Evolutionary conservation across 768 basidiomycete species (phyloP).

Genomic region (Boletus subcaerulescens): DNA sequence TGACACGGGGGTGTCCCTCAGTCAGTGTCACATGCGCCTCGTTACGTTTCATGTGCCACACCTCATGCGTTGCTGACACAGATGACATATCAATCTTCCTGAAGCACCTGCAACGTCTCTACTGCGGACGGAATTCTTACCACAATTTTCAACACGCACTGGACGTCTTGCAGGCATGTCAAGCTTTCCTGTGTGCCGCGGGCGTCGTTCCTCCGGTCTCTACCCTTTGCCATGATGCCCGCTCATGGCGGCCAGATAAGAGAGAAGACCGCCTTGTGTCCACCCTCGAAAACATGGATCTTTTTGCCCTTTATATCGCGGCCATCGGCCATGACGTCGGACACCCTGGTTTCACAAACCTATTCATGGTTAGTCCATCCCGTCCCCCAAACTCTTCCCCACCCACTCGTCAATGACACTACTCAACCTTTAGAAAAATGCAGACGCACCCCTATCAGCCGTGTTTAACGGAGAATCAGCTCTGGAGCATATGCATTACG

Average conservation of each 20-base stretch:
- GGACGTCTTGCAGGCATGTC: conserved; percentile 92
- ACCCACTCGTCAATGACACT: background rate
- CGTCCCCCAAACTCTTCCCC: background rate
- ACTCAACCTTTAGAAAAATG: conserved; percentile 70
- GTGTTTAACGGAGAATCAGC: conserved; percentile 89
- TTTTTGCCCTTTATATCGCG: conserved; percentile 83
- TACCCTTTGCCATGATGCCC: conserved; percentile 44
- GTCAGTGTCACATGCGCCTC: conserved; percentile 40
- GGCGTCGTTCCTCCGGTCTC: conserved; percentile 78
- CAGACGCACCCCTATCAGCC: conserved; percentile 80
- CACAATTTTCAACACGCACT: conserved; percentile 98
- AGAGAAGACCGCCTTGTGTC: conserved; percentile 36
- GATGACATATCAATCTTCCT: conserved; percentile 78
- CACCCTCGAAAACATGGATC: conserved; percentile 59
- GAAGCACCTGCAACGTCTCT: conserved; percentile 85
- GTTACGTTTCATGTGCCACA: conserved; percentile 18
- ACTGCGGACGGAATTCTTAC: conserved; percentile 89
- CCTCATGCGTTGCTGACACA: conserved; percentile 32
- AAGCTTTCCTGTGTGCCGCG: conserved; percentile 77
- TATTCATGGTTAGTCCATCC: conserved; percentile 75
- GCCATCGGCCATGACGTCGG: conserved; percentile 98
- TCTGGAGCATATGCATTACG: conserved; percentile 89
- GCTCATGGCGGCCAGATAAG: conserved; percentile 39
- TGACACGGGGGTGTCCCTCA: conserved; percentile 53
- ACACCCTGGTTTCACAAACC: conserved; percentile 92